Evolutionary conservation across 352 stramenopile genomes (phyloP).

Genomic region (Plasmopara halstedii): DNA sequence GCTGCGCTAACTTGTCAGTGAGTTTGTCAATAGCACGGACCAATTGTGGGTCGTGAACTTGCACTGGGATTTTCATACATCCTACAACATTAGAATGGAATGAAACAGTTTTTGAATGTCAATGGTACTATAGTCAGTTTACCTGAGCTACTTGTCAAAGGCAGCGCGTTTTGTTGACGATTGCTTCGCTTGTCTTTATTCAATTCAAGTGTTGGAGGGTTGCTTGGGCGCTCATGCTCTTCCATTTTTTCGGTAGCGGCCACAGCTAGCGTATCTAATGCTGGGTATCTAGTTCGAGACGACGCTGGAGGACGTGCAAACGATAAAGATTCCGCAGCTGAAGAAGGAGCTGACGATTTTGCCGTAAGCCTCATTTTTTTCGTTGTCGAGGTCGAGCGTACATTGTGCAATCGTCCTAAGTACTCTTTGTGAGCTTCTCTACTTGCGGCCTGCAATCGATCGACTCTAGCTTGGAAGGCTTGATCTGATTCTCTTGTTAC

Average conservation of each 20-base stretch:
- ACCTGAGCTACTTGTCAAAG: constrained; percentile 1
- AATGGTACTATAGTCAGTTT: neutral
- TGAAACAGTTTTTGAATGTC: neutral
- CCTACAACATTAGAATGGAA: constrained; percentile 1
- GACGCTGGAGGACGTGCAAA: neutral
- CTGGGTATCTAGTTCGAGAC: constrained; percentile 9
- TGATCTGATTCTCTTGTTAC: constrained; percentile 23
- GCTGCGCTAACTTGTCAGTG: constrained; percentile 35
- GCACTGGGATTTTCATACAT: constrained; percentile 11
- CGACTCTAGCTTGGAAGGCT: constrained; percentile 22
- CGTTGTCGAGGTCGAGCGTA: constrained; percentile 32
- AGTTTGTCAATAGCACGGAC: constrained; percentile 58
- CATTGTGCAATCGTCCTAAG: constrained; percentile 42
- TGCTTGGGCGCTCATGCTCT: neutral
- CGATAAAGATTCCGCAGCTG: neutral
- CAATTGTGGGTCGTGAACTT: constrained; percentile 50
- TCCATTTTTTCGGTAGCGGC: constrained; percentile 9
- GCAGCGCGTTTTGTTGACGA: constrained; percentile 2
- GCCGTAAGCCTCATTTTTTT: constrained; percentile 31
- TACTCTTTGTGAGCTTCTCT: constrained; percentile 40
- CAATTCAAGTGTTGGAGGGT: constrained; percentile 7
- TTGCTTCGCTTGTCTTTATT: constrained; percentile 16
- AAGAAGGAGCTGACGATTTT: neutral
- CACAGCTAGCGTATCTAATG: constrained; percentile 16
- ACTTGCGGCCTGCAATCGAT: constrained; percentile 11